Base-by-base conservation (phyloP, 306 rosid species). In the Senna tora region DNA sequence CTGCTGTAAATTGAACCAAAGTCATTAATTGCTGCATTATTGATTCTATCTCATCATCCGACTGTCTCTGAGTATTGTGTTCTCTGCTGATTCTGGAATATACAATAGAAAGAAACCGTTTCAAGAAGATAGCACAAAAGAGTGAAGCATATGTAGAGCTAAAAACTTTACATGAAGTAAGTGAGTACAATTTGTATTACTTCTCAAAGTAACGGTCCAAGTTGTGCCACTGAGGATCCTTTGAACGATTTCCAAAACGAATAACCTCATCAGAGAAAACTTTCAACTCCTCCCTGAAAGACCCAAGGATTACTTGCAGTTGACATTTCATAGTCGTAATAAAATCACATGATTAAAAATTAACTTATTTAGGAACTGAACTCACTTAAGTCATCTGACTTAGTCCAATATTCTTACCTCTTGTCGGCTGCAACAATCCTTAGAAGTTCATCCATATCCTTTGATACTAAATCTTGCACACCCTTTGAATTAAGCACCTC, bases 161-260 rank as follows among this genome's bases (percentile, higher is more conserved):
- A 45, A 54, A 41, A 32, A 42, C 22, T 41, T 39, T 52, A 74
- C 53, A 74, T 4, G 17, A 67, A 78, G 38, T 62, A 70, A 77
- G 71, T n/a, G 43, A 72, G 72, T 56, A 54, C 51, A 69, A 82
- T 69, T 65, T 59, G 71, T 68, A 70, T 82, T 89, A 91, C 97
- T 91, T 91, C 80, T 91, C 96, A 77, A 91, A 91, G 80, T 91
- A 91, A 54, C 97, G 88, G 75, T 85, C 88, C 91, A 91, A 81
- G 84, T 89, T 81, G 87, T 89, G 97, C 97, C 97, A 91, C 69
- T 91, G 97, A 82, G 96, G 86, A 80, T 91, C 96, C 82, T 91
- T 91, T 61, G 91, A 85, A 54, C 86, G 93, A 79, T 91, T 89
- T 75, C 97, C 97, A 77, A 91, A 91, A 15, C 97, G 97, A 68